phyloP scores from a whole-genome alignment of 2,329 filamentous ascomycete genomes.

The Claviceps sorghi region DNA sequence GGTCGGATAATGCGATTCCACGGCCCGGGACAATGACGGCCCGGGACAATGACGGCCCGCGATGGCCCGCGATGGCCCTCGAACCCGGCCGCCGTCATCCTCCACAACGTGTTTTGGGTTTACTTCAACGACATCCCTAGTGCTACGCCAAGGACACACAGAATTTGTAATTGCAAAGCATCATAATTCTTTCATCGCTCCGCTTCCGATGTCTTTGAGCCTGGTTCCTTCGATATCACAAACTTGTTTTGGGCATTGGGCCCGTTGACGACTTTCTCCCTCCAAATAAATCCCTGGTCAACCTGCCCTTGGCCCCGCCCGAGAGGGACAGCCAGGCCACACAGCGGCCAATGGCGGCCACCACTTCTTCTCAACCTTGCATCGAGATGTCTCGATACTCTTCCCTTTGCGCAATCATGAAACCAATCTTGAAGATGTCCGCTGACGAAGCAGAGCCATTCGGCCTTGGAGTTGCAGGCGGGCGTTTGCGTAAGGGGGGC shows the following conservation, averaged over 20 bases:
- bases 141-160: not conserved
- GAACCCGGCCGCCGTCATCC: not conserved
- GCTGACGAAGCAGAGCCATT: not conserved
- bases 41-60: slow-evolving; percentile 4
- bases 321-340: slow-evolving; percentile 1
- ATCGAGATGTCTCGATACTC: not conserved
- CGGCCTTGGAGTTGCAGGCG: not conserved
- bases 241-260: not conserved
- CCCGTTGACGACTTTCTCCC: not conserved
- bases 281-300: not conserved
- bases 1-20: not conserved
- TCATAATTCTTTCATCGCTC: not conserved
- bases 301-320: not conserved
- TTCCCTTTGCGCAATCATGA: not conserved
- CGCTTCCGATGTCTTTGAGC: not conserved
- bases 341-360: not conserved
- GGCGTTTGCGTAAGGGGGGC: not conserved
- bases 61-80: not conserved
- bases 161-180: not conserved
- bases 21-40: not conserved
- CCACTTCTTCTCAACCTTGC: not conserved
- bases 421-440: not conserved
- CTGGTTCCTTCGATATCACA: not conserved
- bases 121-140: not conserved
- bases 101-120: not conserved